Evolutionary conservation across 495 filamentous ascomycete genomes (phyloP).

Genomic region (Trichoderma reesei): DNA sequence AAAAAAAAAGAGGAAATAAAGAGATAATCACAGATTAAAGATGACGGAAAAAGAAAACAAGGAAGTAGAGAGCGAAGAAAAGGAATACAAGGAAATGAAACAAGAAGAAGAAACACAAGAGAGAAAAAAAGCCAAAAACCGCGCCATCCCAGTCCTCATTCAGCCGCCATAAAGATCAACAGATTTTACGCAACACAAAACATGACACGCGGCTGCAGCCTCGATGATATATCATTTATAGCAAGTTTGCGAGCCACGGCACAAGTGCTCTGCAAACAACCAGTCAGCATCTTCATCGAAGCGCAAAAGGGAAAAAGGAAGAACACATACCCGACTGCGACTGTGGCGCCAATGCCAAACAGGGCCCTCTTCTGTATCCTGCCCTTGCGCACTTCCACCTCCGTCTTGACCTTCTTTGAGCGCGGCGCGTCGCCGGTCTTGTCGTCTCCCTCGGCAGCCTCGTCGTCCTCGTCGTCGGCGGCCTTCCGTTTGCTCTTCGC

Average conservation of each 20-base stretch:
- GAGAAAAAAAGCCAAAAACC: not conserved
- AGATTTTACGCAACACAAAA: constrained; percentile 3
- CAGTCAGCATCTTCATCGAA: not conserved
- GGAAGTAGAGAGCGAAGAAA: constrained; percentile 10
- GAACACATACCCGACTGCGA: constrained; percentile 77
- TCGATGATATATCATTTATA: not conserved
- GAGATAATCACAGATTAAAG: not conserved
- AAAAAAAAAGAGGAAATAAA: constrained; percentile 8
- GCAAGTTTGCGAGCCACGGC: constrained; percentile 40
- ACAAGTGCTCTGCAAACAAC: constrained; percentile 32
- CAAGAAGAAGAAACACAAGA: constrained; percentile 10
- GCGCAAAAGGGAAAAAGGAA: not conserved
- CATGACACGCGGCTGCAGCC: not conserved
- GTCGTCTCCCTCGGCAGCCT: constrained; percentile 27
- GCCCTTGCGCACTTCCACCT: constrained; percentile 71
- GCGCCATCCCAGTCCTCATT: constrained; percentile 8
- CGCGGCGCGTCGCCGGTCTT: constrained; percentile 45
- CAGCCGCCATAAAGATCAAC: constrained; percentile 8
- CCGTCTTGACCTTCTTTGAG: constrained; percentile 64
- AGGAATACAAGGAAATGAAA: constrained; percentile 14
- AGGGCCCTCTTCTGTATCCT: constrained; percentile 73
- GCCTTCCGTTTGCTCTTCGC: constrained; percentile 70
- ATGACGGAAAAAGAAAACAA: constrained; percentile 12
- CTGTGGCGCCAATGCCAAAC: constrained; percentile 71
- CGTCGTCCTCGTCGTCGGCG: constrained; percentile 45